Evolutionary conservation across 495 filamentous ascomycete species (phyloP).

Genomic region (Endocarpon pusillum): DNA sequence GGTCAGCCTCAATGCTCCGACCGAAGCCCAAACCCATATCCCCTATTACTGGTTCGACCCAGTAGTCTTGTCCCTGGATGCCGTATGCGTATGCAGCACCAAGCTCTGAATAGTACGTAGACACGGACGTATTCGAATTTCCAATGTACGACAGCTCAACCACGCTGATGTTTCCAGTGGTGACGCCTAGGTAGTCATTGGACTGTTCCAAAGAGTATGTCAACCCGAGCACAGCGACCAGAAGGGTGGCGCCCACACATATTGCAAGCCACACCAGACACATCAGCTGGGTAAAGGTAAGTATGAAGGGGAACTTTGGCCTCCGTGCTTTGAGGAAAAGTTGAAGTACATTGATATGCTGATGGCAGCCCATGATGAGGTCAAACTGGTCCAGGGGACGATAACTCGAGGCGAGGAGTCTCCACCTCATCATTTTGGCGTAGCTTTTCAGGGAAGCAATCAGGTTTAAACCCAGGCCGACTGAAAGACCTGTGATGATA

Average conservation of each 20-base stretch:
- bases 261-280: not conserved
- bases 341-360: not conserved
- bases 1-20: too few species aligned
- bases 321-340: not conserved
- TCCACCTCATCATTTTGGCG: not conserved
- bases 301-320: not conserved
- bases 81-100: not conserved
- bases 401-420: not conserved
- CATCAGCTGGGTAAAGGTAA: not conserved
- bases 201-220: not conserved
- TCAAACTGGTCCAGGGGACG: not conserved
- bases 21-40: too few species aligned
- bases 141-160: not conserved
- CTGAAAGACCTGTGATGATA: not conserved
- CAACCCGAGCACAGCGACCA: constrained; percentile 1
- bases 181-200: not conserved
- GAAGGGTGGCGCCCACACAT: not conserved
- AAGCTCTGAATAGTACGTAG: not conserved
- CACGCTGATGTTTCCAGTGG: not conserved
- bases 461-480: not conserved
- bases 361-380: not conserved
- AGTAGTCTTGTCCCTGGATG: constrained; percentile 1
- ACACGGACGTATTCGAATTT: not conserved
- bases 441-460: not conserved
- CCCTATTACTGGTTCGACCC: too few species aligned